Evolutionary conservation across 257 asterid species (phyloP).

Genomic region (Solanum arcanum): DNA sequence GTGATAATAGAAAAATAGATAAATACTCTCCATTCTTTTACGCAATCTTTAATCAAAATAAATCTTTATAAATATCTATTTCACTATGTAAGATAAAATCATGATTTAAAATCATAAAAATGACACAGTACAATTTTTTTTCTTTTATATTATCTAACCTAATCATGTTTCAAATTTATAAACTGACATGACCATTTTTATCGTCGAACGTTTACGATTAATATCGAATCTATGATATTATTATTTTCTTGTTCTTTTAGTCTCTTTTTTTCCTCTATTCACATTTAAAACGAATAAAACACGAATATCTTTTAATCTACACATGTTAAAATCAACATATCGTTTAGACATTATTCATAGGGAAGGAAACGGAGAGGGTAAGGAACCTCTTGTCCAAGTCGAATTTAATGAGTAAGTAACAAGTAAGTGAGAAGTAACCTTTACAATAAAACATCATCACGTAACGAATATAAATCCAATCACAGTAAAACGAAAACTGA

Average conservation of each 20-base stretch:
- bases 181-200: background rate
- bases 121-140: background rate
- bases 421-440: too few relatives aligned
- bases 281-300: background rate
- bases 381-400: too few relatives aligned
- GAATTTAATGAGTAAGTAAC: too few relatives aligned
- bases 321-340: background rate
- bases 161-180: background rate
- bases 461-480: too few relatives aligned
- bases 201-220: too few relatives aligned
- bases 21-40: background rate
- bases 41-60: background rate
- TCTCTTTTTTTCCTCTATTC: background rate
- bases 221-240: too few relatives aligned
- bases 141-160: background rate
- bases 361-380: too few relatives aligned
- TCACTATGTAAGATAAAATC: background rate
- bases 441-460: too few relatives aligned
- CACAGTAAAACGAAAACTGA: too few relatives aligned
- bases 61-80: background rate
- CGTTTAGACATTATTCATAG: background rate
- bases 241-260: too few relatives aligned
- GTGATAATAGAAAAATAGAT: background rate
- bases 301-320: too few relatives aligned
- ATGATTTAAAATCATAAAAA: background rate